Percentiles rank a stretch among this genome's conserved stretches.
phyloP scores from a whole-genome alignment of 1,139 yeast genomes.

The Blastobotrys illinoisensis region DNA sequence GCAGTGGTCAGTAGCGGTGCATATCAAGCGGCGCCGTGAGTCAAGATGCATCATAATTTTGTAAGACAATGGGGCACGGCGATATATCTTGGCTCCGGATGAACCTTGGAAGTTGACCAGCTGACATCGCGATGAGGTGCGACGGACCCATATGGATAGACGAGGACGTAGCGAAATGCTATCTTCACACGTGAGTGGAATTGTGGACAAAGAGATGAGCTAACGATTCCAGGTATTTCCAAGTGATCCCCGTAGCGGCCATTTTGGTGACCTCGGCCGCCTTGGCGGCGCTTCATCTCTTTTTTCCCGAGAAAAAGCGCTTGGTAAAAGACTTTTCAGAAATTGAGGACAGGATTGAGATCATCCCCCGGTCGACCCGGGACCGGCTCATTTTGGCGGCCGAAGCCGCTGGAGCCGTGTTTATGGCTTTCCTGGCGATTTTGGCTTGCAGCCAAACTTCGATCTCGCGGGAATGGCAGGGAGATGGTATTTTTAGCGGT shows the following conservation, averaged over 20 bases:
- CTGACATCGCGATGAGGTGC: background rate
- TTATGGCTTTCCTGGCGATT: slow-evolving; percentile 19
- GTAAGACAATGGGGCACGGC: background rate
- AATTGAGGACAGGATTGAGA: slow-evolving; percentile 13
- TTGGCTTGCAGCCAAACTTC: slow-evolving; percentile 36
- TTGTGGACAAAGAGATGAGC: background rate
- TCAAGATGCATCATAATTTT: background rate
- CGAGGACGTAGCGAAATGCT: background rate
- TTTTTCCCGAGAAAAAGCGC: background rate
- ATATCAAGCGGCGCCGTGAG: background rate
- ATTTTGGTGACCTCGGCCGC: background rate
- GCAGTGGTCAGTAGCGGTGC: background rate
- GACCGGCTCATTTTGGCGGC: slow-evolving; percentile 23
- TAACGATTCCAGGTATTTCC: background rate
- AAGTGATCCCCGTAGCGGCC: background rate
- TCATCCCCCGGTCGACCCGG: slow-evolving; percentile 22
- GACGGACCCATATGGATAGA: background rate
- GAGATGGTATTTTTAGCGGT: background rate
- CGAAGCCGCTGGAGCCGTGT: slow-evolving; percentile 21
- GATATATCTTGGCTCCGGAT: background rate
- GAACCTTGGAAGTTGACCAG: background rate
- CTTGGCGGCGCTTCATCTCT: background rate
- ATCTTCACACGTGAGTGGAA: background rate
- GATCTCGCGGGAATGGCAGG: slow-evolving; percentile 38
- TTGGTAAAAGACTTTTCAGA: background rate